Percentiles rank a stretch among this genome's conserved stretches.
Conservation (phyloP, 2,329 filamentous ascomycete genomes). For the Fusarium scirpi region DNA sequence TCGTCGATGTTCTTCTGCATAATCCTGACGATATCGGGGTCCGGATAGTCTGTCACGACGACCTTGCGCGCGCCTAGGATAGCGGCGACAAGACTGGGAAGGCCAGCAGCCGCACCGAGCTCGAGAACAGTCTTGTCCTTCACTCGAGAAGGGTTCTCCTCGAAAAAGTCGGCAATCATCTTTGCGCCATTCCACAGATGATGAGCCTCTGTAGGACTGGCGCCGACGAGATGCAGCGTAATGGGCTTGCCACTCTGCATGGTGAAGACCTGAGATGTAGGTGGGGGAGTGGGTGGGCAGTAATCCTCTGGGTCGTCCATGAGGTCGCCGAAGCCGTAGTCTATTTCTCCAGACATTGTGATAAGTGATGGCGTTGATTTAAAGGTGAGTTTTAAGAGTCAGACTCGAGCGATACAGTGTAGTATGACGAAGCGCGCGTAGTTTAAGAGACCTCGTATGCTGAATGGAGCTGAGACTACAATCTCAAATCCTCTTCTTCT, state of each 20-base stretch:
- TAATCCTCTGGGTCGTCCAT: slow-evolving; percentile 87
- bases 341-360: slow-evolving; percentile 53
- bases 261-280: slow-evolving; percentile 78
- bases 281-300: slow-evolving; percentile 80
- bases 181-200: slow-evolving; percentile 91
- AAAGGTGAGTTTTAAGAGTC: slow-evolving; percentile 9
- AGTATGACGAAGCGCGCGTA: not conserved
- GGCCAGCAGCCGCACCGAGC: slow-evolving; percentile 87
- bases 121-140: slow-evolving; percentile 80
- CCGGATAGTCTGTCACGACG: slow-evolving; percentile 90
- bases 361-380: not conserved
- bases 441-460: not conserved
- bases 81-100: slow-evolving; percentile 83
- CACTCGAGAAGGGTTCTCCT: slow-evolving; percentile 75
- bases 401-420: not conserved
- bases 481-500: not conserved
- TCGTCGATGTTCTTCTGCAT: slow-evolving; percentile 80
- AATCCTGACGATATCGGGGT: slow-evolving; percentile 83
- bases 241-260: slow-evolving; percentile 74
- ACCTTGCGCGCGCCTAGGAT: slow-evolving; percentile 76
- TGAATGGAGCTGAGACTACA: not conserved
- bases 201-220: slow-evolving; percentile 91
- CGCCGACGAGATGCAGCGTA: slow-evolving; percentile 83
- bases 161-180: slow-evolving; percentile 81
- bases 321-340: slow-evolving; percentile 62